A percentile compares a stretch with the other conserved stretches of the same genome.
Evolutionary conservation across 352 stramenopile species (phyloP).

Genomic region (Globisporangium recalcitrans): DNA sequence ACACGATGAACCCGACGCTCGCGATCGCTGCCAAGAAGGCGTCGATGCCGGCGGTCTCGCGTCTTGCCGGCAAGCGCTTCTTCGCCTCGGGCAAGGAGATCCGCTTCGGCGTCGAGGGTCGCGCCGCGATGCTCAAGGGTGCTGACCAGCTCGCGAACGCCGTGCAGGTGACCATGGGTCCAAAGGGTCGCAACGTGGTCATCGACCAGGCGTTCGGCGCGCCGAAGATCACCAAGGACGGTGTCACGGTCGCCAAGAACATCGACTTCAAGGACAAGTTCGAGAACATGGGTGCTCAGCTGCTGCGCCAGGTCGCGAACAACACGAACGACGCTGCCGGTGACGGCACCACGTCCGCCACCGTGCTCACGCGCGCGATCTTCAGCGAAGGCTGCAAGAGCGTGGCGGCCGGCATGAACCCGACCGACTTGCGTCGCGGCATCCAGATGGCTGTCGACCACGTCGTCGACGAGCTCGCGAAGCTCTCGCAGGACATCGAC

Average conservation of each 20-base stretch:
- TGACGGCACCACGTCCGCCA: conserved; percentile 99
- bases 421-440: conserved; percentile 97
- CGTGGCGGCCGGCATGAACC: conserved; percentile 99
- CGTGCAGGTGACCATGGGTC: conserved; percentile 98
- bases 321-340: conserved; percentile 99
- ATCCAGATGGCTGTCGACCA: conserved; percentile 97
- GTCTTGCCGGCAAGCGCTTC: conserved; percentile 46
- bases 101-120: conserved; percentile 97
- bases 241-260: conserved; percentile 67
- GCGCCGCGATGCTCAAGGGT: conserved; percentile 97
- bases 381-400: conserved; percentile 99
- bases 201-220: conserved; percentile 94
- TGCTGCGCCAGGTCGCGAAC: conserved; percentile 85
- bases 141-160: conserved; percentile 98
- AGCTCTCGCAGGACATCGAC: conserved; percentile 96
- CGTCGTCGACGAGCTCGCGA: conserved; percentile 92
- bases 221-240: conserved; percentile 81
- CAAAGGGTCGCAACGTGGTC: conserved; percentile 99
- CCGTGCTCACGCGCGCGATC: conserved; percentile 98
- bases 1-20: conserved; percentile 69
- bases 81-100: conserved; percentile 97
- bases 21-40: conserved; percentile 65
- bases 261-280: conserved; percentile 82
- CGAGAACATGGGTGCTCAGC: conserved; percentile 73
- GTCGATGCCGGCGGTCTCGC: conserved; percentile 26